These are phyloP conservation scores for Thraustotheca clavata DNA, from an alignment of 352 stramenopile species.

Conservation along the genomic window DNA sequence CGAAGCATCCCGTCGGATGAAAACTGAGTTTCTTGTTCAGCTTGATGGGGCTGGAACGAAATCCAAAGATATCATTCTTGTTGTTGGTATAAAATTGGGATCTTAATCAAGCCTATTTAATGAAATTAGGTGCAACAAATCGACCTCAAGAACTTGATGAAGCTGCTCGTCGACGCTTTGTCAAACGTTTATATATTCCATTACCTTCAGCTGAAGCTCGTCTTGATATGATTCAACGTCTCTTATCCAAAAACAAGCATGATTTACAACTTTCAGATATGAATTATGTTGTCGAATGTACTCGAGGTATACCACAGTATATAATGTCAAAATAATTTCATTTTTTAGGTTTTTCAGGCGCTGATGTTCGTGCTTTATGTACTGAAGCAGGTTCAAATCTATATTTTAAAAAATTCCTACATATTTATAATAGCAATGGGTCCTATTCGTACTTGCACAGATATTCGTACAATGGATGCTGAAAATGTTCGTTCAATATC, in stretches of 20 bases:
- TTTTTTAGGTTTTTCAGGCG: slow-evolving; percentile 90
- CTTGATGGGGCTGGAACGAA: slow-evolving; percentile 92
- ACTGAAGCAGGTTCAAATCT: slow-evolving; percentile 71
- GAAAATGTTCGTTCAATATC: slow-evolving; percentile 91
- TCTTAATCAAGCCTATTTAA: slow-evolving; percentile 6
- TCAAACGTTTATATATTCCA: slow-evolving; percentile 97
- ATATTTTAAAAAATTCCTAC: too few species aligned
- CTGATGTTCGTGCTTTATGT: slow-evolving; percentile 96
- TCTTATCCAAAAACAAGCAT: slow-evolving; percentile 92
- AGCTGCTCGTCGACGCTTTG: slow-evolving; percentile 93
- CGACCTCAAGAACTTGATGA: slow-evolving; percentile 97
- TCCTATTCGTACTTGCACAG: slow-evolving; percentile 79
- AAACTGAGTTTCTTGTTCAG: slow-evolving; percentile 98
- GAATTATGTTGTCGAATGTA: slow-evolving; percentile 75
- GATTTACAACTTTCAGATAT: slow-evolving; percentile 83
- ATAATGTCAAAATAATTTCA: slow-evolving; percentile 1
- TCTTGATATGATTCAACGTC: slow-evolving; percentile 78
- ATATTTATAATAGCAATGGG: slow-evolving; percentile 81
- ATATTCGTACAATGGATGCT: slow-evolving; percentile 85
- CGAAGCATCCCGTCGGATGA: slow-evolving; percentile 95
- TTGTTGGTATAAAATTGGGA: slow-evolving; percentile 45
- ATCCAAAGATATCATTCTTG: slow-evolving; percentile 85
- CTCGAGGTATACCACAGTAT: slow-evolving; percentile 40
- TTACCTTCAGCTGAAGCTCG: slow-evolving; percentile 85
- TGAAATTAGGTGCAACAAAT: slow-evolving; percentile 96